Base-by-base conservation (phyloP, 1,139 yeast genomes). In the Kurtzmaniella quercitrusa region DNA sequence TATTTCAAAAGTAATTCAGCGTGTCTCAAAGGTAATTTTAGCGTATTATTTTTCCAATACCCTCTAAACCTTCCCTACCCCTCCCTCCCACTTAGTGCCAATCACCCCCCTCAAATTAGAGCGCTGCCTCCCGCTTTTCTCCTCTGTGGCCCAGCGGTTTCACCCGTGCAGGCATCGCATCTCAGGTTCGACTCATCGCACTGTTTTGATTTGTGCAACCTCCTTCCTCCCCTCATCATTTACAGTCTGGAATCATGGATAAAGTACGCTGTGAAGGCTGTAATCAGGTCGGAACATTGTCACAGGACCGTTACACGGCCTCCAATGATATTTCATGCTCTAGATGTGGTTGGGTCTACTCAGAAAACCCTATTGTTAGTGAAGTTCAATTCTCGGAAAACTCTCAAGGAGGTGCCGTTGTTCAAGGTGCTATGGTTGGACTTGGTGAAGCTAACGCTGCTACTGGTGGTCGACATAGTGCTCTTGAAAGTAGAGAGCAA, bases 361-460 rank as follows among this genome's bases (percentile, higher is more conserved):
- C 88, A 53, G 98, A 91, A 59, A 87, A 89, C 55, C 95, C 95
- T 23, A 91, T 93, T 53, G 98, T 94, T 21, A 82, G 95, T 19
- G 98, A 94, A 59, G 94, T 94, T 45, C 88, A 94, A 17, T 93
- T 91, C 65, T 95, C 95, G 36, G 99, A 94, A 57, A 78, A 89
- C 3, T 76, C 95, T 11, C 75, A 84, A 21, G 99, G 99, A 51
- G 98, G 96, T 8, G 97, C 98, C 30, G 80, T 87, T 46, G 96
- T 93, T 2, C 96, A 89, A 52, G 99, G 99, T 56, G 81, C 95
- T 36, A 91, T 88, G 75, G 84, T 93, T 36, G 88, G 89, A 35
- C 84, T 88, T 0, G 98, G 88, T 57, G 97, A 91, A 62, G 71
- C 85, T 6, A 80, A 85, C 61, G 95, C 91, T 0, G 71, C 82